Conservation (phyloP, 441 rosid species). For the Geranium incanum region DNA sequence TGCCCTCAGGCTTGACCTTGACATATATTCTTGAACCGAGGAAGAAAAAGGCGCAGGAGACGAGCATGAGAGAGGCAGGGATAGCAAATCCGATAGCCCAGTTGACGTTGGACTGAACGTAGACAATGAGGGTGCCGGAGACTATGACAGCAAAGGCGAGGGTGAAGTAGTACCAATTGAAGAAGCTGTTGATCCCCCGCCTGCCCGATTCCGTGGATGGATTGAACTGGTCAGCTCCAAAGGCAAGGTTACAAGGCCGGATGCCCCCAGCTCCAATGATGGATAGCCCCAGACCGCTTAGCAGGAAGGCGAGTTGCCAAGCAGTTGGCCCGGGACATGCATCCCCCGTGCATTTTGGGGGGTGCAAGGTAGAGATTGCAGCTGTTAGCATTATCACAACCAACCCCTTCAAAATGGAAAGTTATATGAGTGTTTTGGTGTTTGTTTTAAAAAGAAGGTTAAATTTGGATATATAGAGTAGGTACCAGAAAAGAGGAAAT, state of each 20-base stretch:
- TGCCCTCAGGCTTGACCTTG: constrained; percentile 33
- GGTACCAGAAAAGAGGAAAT: constrained; percentile 24
- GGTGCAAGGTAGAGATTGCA: constrained; percentile 31
- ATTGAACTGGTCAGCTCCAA: constrained; percentile 44
- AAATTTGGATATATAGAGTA: neutral
- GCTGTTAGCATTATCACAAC: constrained; percentile 33
- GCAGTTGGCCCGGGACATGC: constrained; percentile 26
- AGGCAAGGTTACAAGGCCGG: constrained; percentile 39
- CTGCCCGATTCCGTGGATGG: constrained; percentile 32
- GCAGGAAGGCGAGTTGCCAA: constrained; percentile 28
- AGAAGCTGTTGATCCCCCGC: constrained; percentile 33
- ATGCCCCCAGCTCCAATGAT: constrained; percentile 41
- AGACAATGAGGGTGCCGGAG: constrained; percentile 27
- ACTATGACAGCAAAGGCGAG: constrained; percentile 30
- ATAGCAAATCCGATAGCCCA: constrained; percentile 35
- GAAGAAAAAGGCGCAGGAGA: constrained; percentile 31
- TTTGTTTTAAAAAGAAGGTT: no score
- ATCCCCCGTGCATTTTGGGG: constrained; percentile 28
- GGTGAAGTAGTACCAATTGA: constrained; percentile 43
- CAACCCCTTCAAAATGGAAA: constrained; percentile 30
- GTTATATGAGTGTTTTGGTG: no score
- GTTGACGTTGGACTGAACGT: constrained; percentile 31
- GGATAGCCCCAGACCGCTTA: constrained; percentile 24
- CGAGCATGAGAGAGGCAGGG: constrained; percentile 33
- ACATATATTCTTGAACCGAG: constrained; percentile 32